Conservation (phyloP, 2,329 filamentous ascomycete genomes). For the Alternaria rosae region DNA sequence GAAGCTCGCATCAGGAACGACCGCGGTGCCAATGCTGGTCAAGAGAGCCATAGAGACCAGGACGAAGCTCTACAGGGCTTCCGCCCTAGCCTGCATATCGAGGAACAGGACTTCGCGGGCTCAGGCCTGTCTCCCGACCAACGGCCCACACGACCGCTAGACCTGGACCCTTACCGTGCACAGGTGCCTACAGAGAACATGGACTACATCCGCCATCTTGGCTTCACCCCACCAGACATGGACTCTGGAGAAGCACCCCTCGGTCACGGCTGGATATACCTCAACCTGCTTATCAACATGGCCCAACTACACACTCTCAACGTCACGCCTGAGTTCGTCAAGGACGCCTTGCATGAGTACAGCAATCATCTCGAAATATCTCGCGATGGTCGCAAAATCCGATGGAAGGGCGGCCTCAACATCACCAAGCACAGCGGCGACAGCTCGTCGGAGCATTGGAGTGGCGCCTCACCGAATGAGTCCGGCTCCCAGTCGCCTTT, state of each 20-base stretch:
- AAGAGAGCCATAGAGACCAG: constrained; percentile 20
- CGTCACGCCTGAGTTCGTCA: constrained; percentile 79
- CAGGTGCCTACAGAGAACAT: constrained; percentile 81
- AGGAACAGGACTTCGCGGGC: constrained; percentile 38
- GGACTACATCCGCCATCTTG: constrained; percentile 78
- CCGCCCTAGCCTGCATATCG: constrained; percentile 22
- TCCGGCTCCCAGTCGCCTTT: constrained; percentile 40
- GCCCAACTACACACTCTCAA: constrained; percentile 87
- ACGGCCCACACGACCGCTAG: constrained; percentile 76
- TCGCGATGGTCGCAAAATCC: constrained; percentile 76
- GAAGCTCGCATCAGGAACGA: constrained; percentile 56
- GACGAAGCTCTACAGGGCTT: constrained; percentile 29
- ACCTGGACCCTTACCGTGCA: constrained; percentile 79
- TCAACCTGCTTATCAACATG: constrained; percentile 81
- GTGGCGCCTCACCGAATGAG: constrained; percentile 61
- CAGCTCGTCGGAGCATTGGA: constrained; percentile 51
- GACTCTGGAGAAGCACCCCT: constrained; percentile 61
- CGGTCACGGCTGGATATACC: constrained; percentile 81
- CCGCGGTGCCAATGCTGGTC: constrained; percentile 19
- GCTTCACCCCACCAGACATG: constrained; percentile 68
- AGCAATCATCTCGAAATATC: constrained; percentile 82
- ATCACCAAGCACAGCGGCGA: constrained; percentile 72
- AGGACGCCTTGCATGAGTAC: constrained; percentile 72
- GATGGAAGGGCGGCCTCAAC: constrained; percentile 76
- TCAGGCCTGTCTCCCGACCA: constrained; percentile 66